phyloP scores from a whole-genome alignment of 2,329 filamentous ascomycete species.

The Ambrosiella cleistominuta region DNA sequence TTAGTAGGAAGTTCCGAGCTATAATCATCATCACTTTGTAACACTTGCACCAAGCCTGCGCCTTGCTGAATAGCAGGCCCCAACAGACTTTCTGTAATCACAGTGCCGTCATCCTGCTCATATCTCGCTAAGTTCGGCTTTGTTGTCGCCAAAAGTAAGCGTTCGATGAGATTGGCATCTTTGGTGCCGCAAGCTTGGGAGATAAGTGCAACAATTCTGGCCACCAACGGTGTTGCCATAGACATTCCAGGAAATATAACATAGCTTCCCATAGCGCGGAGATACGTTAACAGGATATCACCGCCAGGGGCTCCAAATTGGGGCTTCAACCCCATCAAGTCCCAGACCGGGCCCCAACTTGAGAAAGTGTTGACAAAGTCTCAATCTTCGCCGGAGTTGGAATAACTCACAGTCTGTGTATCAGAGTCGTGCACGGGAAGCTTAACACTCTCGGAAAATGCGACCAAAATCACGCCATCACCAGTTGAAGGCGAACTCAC shows the following conservation, averaged over 20 bases:
- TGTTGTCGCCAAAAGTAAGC: slow-evolving; percentile 18
- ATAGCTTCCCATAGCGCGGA: slow-evolving; percentile 16
- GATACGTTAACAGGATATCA: slow-evolving; percentile 20
- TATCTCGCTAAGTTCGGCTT: slow-evolving; percentile 18
- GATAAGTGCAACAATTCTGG: slow-evolving; percentile 29
- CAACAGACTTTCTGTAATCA: slow-evolving; percentile 13
- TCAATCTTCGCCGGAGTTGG: slow-evolving; percentile 8
- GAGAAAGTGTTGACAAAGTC: neutral
- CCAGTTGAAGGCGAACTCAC: slow-evolving; percentile 14
- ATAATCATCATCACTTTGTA: neutral
- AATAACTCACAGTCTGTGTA: slow-evolving; percentile 8
- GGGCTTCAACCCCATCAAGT: slow-evolving; percentile 17
- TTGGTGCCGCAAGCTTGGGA: slow-evolving; percentile 19
- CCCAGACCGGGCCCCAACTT: slow-evolving; percentile 12
- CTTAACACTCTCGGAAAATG: slow-evolving; percentile 15
- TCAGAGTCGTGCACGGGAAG: slow-evolving; percentile 10
- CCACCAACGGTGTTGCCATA: slow-evolving; percentile 37
- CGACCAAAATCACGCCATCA: slow-evolving; percentile 19
- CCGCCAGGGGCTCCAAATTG: slow-evolving; percentile 21
- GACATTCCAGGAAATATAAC: slow-evolving; percentile 32
- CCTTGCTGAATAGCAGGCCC: slow-evolving; percentile 20
- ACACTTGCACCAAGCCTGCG: slow-evolving; percentile 19
- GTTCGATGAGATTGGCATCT: slow-evolving; percentile 17
- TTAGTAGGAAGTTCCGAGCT: neutral
- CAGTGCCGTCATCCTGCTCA: slow-evolving; percentile 12